Evolutionary conservation across 2,329 filamentous ascomycete species (phyloP).

Genomic region (Fusarium duplospermum): DNA sequence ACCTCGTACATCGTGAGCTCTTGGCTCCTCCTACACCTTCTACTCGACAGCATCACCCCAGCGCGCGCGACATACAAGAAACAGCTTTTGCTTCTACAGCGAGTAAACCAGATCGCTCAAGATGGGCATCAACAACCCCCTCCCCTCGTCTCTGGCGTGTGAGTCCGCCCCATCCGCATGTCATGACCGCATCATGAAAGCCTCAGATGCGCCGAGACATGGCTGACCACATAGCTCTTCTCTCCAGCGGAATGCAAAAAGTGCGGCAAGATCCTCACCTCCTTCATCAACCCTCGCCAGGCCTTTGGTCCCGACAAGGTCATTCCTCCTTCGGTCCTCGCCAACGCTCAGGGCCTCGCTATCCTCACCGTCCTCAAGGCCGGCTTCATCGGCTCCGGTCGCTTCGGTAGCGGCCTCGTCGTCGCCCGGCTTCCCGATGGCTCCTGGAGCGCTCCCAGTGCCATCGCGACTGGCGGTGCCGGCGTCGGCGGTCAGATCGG

Average conservation of each 20-base stretch:
- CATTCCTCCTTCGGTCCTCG: constrained; percentile 90
- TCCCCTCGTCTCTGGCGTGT: constrained; percentile 76
- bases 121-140: constrained; percentile 75
- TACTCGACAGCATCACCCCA: neutral
- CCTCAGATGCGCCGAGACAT: constrained; percentile 31
- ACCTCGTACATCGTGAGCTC: constrained; percentile 31
- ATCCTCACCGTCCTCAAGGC: constrained; percentile 89
- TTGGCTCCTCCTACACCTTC: constrained; percentile 28
- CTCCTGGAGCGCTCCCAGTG: constrained; percentile 83
- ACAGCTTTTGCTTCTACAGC: neutral
- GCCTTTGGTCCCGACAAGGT: constrained; percentile 96
- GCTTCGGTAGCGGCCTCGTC: constrained; percentile 85
- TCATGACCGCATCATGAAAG: constrained; percentile 20
- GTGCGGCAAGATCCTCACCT: constrained; percentile 93
- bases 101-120: constrained; percentile 8
- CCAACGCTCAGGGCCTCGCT: constrained; percentile 90
- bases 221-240: constrained; percentile 21
- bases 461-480: constrained; percentile 83
- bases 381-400: constrained; percentile 84
- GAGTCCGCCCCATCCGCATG: constrained; percentile 53
- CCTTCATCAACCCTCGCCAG: constrained; percentile 94
- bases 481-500: constrained; percentile 89
- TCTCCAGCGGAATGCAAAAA: constrained; percentile 93
- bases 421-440: constrained; percentile 83
- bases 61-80: neutral